These are phyloP conservation scores for Globisporangium spiculum DNA, from an alignment of 352 stramenopile genomes.

Conservation along the genomic window DNA sequence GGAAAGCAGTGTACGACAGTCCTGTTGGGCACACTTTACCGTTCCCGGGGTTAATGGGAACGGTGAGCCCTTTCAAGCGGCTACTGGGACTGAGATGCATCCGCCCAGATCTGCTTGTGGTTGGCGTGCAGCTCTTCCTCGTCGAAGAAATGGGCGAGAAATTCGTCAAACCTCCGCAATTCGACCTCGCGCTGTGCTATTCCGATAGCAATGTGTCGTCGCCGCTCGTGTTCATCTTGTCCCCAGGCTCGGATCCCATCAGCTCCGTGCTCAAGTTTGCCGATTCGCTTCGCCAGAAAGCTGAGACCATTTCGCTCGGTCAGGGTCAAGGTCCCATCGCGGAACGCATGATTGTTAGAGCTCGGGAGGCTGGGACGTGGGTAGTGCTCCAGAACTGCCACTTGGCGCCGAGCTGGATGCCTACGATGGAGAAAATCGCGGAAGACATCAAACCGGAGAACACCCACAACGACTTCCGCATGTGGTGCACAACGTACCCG, in stretches of 20 bases:
- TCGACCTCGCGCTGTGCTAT: slow-evolving; percentile 88
- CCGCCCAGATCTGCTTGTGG: slow-evolving; percentile 79
- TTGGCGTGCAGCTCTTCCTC: slow-evolving; percentile 91
- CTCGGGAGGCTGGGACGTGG: slow-evolving; percentile 81
- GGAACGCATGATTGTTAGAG: slow-evolving; percentile 85
- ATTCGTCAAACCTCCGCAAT: slow-evolving; percentile 90
- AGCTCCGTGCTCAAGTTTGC: slow-evolving; percentile 89
- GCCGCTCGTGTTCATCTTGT: slow-evolving; percentile 92
- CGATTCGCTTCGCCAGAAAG: slow-evolving; percentile 66
- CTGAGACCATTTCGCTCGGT: slow-evolving; percentile 90
- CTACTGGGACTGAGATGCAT: slow-evolving; percentile 82
- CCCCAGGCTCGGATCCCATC: slow-evolving; percentile 89
- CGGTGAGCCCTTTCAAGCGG: slow-evolving; percentile 66
- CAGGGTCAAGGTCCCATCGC: slow-evolving; percentile 91
- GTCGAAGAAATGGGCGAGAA: slow-evolving; percentile 88
- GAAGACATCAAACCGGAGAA: slow-evolving; percentile 81
- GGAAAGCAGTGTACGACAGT: slow-evolving; percentile 89
- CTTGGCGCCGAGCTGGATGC: slow-evolving; percentile 92
- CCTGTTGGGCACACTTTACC: slow-evolving; percentile 73
- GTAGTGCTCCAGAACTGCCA: slow-evolving; percentile 92
- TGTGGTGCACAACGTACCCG: slow-evolving; percentile 95
- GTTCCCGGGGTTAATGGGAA: slow-evolving; percentile 65
- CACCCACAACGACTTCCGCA: slow-evolving; percentile 85
- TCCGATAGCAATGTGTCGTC: slow-evolving; percentile 82
- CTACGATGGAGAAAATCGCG: slow-evolving; percentile 90